phyloP scores from a whole-genome alignment of 805 yeast genomes.

The Kuraishia hungarica region DNA sequence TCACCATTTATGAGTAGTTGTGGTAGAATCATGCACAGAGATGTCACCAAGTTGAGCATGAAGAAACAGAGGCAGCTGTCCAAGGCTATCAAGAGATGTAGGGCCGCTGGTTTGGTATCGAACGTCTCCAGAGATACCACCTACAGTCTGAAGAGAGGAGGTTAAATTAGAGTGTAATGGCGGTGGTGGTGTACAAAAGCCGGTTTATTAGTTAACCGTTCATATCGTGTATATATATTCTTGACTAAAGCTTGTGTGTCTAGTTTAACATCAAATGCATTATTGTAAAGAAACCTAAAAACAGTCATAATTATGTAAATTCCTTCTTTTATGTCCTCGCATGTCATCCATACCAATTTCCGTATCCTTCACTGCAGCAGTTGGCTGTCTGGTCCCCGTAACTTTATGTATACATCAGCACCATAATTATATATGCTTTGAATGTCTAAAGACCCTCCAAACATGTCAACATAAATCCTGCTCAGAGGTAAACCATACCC shows the following conservation, averaged over 20 bases:
- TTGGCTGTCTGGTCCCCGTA: constrained; percentile 25
- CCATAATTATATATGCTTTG: constrained; percentile 75
- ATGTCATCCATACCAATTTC: not conserved
- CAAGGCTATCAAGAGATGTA: constrained; percentile 72
- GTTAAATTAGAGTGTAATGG: constrained; percentile 24
- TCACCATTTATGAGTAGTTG: constrained; percentile 58
- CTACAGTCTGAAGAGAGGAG: constrained; percentile 11
- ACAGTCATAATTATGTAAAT: not conserved
- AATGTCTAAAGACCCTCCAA: constrained; percentile 60
- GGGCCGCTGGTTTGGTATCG: constrained; percentile 73
- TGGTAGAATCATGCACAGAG: constrained; percentile 72
- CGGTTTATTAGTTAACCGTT: not conserved
- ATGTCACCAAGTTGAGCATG: constrained; percentile 57
- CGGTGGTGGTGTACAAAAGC: not conserved
- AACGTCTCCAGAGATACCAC: constrained; percentile 58
- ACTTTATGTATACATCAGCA: constrained; percentile 60
- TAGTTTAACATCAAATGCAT: constrained; percentile 3
- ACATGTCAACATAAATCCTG: constrained; percentile 62
- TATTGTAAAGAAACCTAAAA: not conserved
- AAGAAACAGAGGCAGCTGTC: constrained; percentile 64
- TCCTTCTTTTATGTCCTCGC: not conserved
- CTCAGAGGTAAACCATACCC: constrained; percentile 92
- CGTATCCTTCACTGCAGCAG: constrained; percentile 6
- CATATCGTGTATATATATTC: not conserved
- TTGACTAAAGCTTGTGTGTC: constrained; percentile 1